These are phyloP conservation scores for Macrolepiota dolichaula DNA, from an alignment of 768 basidiomycete species.

Conservation along the genomic window DNA sequence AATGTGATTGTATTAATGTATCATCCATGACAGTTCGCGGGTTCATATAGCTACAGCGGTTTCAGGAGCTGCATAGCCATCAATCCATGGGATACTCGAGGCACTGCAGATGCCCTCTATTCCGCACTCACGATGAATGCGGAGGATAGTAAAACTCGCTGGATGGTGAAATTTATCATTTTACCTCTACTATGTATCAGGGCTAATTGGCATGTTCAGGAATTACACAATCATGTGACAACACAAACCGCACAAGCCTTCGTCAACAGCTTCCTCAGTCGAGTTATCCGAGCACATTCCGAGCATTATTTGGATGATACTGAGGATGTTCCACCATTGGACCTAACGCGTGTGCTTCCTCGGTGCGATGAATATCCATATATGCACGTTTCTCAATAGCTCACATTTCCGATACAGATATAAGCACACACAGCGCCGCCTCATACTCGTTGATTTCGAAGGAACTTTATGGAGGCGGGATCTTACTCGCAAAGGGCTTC, in stretches of 20 bases:
- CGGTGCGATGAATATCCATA: neutral
- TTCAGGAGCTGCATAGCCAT: constrained; percentile 84
- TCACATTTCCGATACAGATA: constrained; percentile 33
- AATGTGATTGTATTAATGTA: constrained; percentile 1
- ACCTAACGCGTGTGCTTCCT: constrained; percentile 52
- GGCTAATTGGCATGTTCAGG: constrained; percentile 29
- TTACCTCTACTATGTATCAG: neutral
- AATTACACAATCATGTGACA: constrained; percentile 80
- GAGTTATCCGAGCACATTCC: constrained; percentile 67
- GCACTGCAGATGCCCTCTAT: constrained; percentile 76
- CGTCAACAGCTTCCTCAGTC: constrained; percentile 73
- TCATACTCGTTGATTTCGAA: constrained; percentile 77
- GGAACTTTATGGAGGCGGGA: constrained; percentile 74
- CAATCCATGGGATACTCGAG: constrained; percentile 83
- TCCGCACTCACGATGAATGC: constrained; percentile 72
- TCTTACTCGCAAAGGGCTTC: constrained; percentile 41
- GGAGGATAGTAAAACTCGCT: constrained; percentile 68
- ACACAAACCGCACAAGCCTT: constrained; percentile 87
- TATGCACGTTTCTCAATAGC: neutral
- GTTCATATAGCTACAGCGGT: constrained; percentile 81
- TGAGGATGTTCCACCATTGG: constrained; percentile 27
- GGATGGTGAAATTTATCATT: constrained; percentile 48
- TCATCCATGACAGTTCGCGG: constrained; percentile 58
- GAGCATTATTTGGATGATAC: constrained; percentile 43
- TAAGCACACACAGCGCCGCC: constrained; percentile 58